These are phyloP conservation scores for Rosa hybrid DNA, from an alignment of 331 rosid species.

Conservation along the genomic window DNA sequence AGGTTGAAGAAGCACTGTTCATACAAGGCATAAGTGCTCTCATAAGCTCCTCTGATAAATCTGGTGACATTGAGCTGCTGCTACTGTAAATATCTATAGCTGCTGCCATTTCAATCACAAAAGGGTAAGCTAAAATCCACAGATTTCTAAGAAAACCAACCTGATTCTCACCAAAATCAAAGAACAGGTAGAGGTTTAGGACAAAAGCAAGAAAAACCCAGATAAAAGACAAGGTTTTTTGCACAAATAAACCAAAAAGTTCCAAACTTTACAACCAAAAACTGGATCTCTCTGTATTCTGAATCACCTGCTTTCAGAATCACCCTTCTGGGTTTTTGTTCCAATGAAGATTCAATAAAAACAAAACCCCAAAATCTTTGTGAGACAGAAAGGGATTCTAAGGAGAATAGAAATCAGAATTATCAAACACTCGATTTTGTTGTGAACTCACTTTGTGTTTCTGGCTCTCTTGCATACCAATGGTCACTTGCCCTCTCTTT, in stretches of 20 bases:
- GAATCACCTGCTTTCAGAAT: not conserved
- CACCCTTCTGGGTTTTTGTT: slow-evolving; percentile 16
- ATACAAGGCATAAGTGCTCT: slow-evolving; percentile 70
- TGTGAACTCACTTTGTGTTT: slow-evolving; percentile 22
- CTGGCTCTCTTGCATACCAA: slow-evolving; percentile 24
- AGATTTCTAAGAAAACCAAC: not conserved
- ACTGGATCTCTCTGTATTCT: slow-evolving; percentile 12
- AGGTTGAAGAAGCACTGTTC: slow-evolving; percentile 44
- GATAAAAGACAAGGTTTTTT: not conserved
- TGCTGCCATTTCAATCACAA: slow-evolving; percentile 43
- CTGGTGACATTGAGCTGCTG: slow-evolving; percentile 21
- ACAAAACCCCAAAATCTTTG: slow-evolving; percentile 21
- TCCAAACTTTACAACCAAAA: not conserved
- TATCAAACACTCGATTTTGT: not conserved
- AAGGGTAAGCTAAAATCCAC: slow-evolving; percentile 7
- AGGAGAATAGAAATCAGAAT: slow-evolving; percentile 9
- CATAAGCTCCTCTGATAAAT: slow-evolving; percentile 66
- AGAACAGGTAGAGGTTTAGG: slow-evolving; percentile 24
- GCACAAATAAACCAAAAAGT: not conserved
- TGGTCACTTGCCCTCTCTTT: slow-evolving; percentile 17
- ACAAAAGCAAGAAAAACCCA: slow-evolving; percentile 1
- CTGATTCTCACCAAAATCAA: slow-evolving; percentile 37
- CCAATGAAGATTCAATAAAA: not conserved
- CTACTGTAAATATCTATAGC: slow-evolving; percentile 40
- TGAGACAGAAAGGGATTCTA: slow-evolving; percentile 35